Base-by-base conservation (phyloP, 1,139 yeast species). In the Zygoascus meyerae region DNA sequence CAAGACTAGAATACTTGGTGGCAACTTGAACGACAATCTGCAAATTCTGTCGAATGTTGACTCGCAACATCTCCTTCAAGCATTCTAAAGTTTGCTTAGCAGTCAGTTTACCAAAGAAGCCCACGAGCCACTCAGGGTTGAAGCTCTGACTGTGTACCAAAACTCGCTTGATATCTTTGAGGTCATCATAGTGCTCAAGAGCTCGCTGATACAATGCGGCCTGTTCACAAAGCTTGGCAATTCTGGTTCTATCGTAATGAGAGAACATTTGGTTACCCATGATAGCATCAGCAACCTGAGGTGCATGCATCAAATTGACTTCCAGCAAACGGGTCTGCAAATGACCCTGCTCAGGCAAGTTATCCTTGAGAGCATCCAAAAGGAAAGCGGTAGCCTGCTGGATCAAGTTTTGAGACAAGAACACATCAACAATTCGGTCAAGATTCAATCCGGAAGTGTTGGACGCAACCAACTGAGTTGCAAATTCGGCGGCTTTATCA, bases 381-480 rank as follows among this genome's bases (percentile, higher is more conserved):
- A 94, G 74, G 72, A 94, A 87, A n/a, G 98, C 97, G 38, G 99
- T 94, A 64, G 97, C 98, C 73, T 92, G 98, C 71, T 90, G 98
- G 59, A 92, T 81, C 63, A 81, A 83, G 69, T 92, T 90, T 68
- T 92, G 97, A 39, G 95, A 83, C 68, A 94, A 82, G 75, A 94
- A 94, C 53, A 92, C 83, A 64, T 94, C 98, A 40, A 96, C 94
- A 59, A 87, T 76, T 56, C 82, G 82, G 70, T 90, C 97, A 55
- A 87, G 73, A 58, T 90, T 87, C 55, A 90, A 71, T 55, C 80
- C 77, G n/a, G 74, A 71, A 43, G 78, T 73, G 37, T 81, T 72
- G 45, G 78, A 72, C 56, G 80, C 75, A 55, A 87, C 78, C 52
- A 94, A 75, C 55, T 89, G 85, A 39, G 90, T 83, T 11, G 98